phyloP scores from a whole-genome alignment of 176 grass and related monocot genomes.

The Carex pumila region DNA sequence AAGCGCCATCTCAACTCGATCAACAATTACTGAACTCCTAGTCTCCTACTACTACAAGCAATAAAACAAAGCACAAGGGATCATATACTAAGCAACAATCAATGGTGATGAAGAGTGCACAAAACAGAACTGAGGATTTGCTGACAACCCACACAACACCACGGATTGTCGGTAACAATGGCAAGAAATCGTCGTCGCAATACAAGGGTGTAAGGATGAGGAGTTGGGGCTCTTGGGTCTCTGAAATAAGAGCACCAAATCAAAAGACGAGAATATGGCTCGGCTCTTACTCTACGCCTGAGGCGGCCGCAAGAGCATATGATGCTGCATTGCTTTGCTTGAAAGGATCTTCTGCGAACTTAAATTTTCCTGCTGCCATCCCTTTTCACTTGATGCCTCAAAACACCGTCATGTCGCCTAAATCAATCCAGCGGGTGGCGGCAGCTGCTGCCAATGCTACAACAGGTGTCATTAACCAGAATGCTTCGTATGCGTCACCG shows the following conservation, averaged over 20 bases:
- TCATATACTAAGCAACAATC: not conserved
- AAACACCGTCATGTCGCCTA: conserved; percentile 73
- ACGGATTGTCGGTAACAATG: not conserved
- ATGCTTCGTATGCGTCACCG: conserved; percentile 3
- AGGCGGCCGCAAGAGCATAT: conserved; percentile 89
- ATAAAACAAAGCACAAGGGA: not conserved
- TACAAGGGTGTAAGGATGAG: conserved; percentile 95
- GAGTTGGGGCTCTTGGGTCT: conserved; percentile 98
- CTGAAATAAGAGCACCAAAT: conserved; percentile 86
- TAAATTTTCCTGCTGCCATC: conserved; percentile 75
- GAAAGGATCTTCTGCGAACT: conserved; percentile 75
- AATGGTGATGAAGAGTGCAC: conserved; percentile 66
- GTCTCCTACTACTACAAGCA: not conserved
- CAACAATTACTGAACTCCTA: not conserved
- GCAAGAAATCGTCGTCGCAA: conserved; percentile 35
- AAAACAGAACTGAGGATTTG: not conserved
- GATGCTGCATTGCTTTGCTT: conserved; percentile 95
- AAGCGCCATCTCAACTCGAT: not conserved
- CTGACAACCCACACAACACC: not conserved
- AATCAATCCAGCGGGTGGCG: conserved; percentile 84
- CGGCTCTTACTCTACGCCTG: conserved; percentile 85
- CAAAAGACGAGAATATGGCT: conserved; percentile 99
- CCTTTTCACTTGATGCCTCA: conserved; percentile 56
- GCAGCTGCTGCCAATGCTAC: conserved; percentile 55
- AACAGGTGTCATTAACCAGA: not conserved